Base-by-base conservation (phyloP, 192 early-diverging fungal species). In the Phlyctochytrium bullatum region DNA sequence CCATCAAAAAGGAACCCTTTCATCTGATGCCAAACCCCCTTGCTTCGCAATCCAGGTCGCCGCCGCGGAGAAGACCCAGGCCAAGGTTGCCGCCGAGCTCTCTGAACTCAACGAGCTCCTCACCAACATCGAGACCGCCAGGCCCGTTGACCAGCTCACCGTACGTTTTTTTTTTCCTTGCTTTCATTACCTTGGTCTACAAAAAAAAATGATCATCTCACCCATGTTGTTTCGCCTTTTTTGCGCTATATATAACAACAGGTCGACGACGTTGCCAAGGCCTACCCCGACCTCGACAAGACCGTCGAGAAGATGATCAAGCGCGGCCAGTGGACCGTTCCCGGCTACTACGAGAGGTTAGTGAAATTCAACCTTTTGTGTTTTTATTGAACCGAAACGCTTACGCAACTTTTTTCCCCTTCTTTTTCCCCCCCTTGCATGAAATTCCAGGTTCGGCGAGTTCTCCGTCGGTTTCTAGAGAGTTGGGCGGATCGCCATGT, bases 331-430 rank as follows among this genome's bases (percentile, higher is more conserved):
- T 98, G 90, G 90, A 85, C 77, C 35, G 88, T 95, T 58, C 92
- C 94, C 53, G 94, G 92, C 60, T 98, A 98, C 87, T 92, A 95
- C 83, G 93, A 95, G 79, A 93, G 89, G 86, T 97, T n/a, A n/a
- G n/a, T n/a, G n/a, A n/a, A n/a, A n/a, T n/a, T n/a, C n/a, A 56
- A 1, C 59, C 67, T 10, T 16, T 10, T 32, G 23, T 24, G 32
- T 2, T 14, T 31, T 1, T 40, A n/a, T n/a, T n/a, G n/a, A n/a
- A n/a, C n/a, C n/a, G n/a, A n/a, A n/a, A n/a, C n/a, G n/a, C n/a
- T n/a, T n/a, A n/a, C n/a, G n/a, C n/a, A n/a, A n/a, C n/a, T n/a
- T n/a, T n/a, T n/a, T 10, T 17, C 40, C 36, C 3, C 30, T 2
- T 23, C 1, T 3, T 6, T 1, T 33, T 14, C 3, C 12, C 52